Evolutionary conservation across 106 monocot genomes (phyloP), one percentile per base, ranked within the genome.

Genomic region (Vanilla planifolia): DNA sequence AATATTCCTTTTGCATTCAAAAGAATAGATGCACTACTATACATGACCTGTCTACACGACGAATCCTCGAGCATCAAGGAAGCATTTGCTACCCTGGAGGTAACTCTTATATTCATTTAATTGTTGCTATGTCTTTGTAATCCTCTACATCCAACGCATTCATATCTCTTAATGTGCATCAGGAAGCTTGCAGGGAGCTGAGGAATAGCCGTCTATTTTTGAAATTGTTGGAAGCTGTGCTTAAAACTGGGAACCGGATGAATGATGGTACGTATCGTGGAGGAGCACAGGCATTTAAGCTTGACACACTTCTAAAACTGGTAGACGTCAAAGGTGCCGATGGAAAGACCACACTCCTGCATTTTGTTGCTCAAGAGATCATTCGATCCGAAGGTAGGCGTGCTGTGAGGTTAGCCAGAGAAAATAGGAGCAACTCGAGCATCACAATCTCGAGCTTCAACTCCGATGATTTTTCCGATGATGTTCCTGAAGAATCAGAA

Each of bases 171-270:
- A 53, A 15, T 34, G 11, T 35, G 33, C 10, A 35, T 19, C 70
- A 80, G 80, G 63, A 60, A 41, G 85, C 85, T 36, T 80, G 73
- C 62, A 45, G 59, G 52, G 85, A 85, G 55, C 72, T 85, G 43
- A 70, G 43, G 59, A 69, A 40, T 43, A 76, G 63, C 51, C 68
- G 80, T 13, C 20, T 80, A 13, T 85, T 85, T 53, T 42, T 67
- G 9, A 85, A 85, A 41, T 52, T 85, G 28, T 51, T 80, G 29
- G 79, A 85, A 60, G 85, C 85, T 39, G 75, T 85, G 59, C 73
- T 85, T 25, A 85, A 85, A 60, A 76, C 73, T 33, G 85, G 85
- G 10, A 85, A 80, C 33, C 72, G 85, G 10, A 85, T 85, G 85
- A 85, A 85, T 60, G 80, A 73, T 48, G 85, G 85, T 6, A 85